phyloP scores from a whole-genome alignment of 805 yeast genomes.

The Metschnikowia similis region DNA sequence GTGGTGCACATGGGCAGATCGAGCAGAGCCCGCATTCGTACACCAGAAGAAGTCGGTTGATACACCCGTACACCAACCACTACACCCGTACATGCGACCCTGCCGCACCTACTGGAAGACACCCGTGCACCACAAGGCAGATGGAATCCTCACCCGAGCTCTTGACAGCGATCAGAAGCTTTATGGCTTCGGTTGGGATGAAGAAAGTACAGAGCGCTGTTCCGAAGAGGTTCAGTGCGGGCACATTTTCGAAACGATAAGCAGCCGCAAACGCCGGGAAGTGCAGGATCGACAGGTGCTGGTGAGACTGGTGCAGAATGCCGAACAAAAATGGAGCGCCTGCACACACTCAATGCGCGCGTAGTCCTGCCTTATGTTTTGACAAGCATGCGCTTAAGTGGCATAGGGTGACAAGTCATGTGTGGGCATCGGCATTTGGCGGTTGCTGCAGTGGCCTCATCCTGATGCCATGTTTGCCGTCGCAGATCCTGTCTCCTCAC shows the following conservation, averaged over 20 bases:
- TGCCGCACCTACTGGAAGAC: background rate
- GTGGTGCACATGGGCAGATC: background rate
- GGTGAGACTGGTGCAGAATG: background rate
- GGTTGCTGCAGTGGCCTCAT: background rate
- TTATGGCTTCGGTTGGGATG: too few species aligned
- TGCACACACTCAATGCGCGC: background rate
- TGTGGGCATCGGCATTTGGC: background rate
- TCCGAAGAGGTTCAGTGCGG: too few species aligned
- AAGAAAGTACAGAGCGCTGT: too few species aligned
- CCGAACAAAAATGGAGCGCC: background rate
- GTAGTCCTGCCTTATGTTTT: background rate
- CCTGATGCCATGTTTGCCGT: background rate
- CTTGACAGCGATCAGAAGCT: background rate
- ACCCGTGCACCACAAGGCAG: background rate
- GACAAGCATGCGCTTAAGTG: conserved; percentile 1
- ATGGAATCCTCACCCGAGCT: background rate
- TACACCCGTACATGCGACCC: background rate
- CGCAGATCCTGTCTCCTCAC: background rate
- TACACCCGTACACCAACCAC: background rate
- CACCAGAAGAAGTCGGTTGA: background rate
- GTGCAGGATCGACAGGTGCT: background rate
- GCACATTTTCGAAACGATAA: too few species aligned
- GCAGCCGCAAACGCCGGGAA: too few species aligned
- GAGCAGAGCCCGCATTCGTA: background rate
- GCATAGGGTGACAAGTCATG: background rate